These are phyloP conservation scores for Aspergillus spinulosporus DNA, from an alignment of 2,329 filamentous ascomycete genomes.

Conservation along the genomic window DNA sequence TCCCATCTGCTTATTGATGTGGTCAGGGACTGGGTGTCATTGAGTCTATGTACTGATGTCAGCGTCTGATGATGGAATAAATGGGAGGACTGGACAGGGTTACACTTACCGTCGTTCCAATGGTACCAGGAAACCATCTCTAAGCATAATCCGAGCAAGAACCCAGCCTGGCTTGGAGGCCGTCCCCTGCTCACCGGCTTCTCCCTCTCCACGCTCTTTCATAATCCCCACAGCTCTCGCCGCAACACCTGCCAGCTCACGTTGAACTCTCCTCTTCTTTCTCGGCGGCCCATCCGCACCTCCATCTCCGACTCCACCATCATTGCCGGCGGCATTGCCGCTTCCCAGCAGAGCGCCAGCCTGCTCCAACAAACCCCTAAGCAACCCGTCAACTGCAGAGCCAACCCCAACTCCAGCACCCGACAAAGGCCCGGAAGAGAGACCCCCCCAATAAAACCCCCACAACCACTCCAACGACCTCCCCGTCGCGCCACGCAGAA, in stretches of 20 bases:
- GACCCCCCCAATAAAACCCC: constrained; percentile 77
- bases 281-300: constrained; percentile 19
- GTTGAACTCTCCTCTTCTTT: constrained; percentile 34
- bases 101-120: constrained; percentile 27
- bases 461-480: constrained; percentile 82
- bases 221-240: constrained; percentile 33
- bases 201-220: constrained; percentile 1
- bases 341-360: constrained; percentile 4
- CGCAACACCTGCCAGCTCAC: constrained; percentile 24
- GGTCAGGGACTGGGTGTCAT: constrained; percentile 28
- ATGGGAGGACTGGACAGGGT: not conserved
- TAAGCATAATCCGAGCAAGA: constrained; percentile 31
- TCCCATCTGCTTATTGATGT: constrained; percentile 38
- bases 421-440: constrained; percentile 2
- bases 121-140: constrained; percentile 29
- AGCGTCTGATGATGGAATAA: not conserved
- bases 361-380: constrained; percentile 25
- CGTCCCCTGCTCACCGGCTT: not conserved
- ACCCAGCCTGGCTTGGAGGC: constrained; percentile 8
- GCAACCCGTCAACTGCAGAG: constrained; percentile 6
- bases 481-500: constrained; percentile 67
- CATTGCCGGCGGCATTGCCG: not conserved
- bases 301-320: not conserved
- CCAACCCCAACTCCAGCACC: constrained; percentile 10
- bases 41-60: constrained; percentile 22